Evolutionary conservation across 305 asterid genomes (phyloP).

Genomic region (Solanum hybrid): DNA sequence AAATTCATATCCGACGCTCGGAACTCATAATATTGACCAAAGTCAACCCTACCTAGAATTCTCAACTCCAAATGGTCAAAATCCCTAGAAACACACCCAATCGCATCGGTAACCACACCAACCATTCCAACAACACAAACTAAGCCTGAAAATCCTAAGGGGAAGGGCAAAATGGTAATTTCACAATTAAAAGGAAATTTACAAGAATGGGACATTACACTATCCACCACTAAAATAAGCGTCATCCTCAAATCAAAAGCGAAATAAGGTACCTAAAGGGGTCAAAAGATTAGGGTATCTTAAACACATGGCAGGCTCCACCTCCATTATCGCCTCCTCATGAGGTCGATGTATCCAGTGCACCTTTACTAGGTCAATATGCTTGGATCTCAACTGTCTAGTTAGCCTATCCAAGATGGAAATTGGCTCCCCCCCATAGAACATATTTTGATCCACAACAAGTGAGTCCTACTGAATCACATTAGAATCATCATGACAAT

Average conservation of each 20-base stretch:
- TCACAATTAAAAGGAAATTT: not conserved
- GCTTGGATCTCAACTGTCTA: not conserved
- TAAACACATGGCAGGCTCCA: not conserved
- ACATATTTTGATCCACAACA: not conserved
- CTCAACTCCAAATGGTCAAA: not conserved
- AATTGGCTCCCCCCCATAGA: not conserved
- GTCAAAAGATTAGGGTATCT: not conserved
- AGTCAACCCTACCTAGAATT: not conserved
- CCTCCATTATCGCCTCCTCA: not conserved
- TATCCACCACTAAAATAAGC: not conserved
- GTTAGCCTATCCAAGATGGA: not conserved
- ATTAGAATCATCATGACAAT: not conserved
- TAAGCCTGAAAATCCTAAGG: no score
- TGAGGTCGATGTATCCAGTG: not conserved
- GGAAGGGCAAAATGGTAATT: not conserved
- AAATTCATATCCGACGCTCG: not conserved
- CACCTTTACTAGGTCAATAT: not conserved
- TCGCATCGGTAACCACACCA: not conserved
- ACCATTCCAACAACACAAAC: not conserved
- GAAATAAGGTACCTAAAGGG: not conserved
- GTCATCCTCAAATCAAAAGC: not conserved
- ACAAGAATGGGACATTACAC: not conserved
- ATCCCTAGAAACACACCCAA: not conserved
- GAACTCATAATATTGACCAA: not conserved
- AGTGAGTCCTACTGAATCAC: not conserved